These are phyloP conservation scores for Ziziphus jujuba DNA, from an alignment of 306 rosid genomes.

Conservation along the genomic window DNA sequence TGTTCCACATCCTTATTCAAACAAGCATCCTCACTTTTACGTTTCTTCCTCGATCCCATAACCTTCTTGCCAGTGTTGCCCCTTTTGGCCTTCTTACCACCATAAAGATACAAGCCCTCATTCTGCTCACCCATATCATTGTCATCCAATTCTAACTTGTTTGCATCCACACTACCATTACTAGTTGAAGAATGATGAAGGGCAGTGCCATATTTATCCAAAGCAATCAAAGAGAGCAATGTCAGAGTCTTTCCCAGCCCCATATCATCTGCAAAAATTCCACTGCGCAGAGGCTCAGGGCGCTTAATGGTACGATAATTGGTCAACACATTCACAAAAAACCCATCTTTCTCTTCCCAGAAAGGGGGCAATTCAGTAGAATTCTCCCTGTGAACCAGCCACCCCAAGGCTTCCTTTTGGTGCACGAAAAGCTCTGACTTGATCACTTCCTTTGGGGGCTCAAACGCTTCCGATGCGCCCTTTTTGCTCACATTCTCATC, in stretches of 20 bases:
- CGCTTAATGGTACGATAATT: conserved; percentile 35
- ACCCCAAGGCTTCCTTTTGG: conserved; percentile 69
- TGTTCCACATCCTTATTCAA: conserved; percentile 3
- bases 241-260: conserved; percentile 88
- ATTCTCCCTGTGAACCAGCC: conserved; percentile 62
- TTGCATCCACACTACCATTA: conserved; percentile 20
- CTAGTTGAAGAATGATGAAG: background rate
- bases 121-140: conserved; percentile 27
- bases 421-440: conserved; percentile 59
- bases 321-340: conserved; percentile 57
- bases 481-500: conserved; percentile 34
- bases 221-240: conserved; percentile 61
- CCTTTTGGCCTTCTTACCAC: conserved; percentile 41
- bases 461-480: conserved; percentile 31
- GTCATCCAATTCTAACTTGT: no score
- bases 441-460: conserved; percentile 45
- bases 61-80: conserved; percentile 21
- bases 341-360: conserved; percentile 58
- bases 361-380: conserved; percentile 65
- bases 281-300: conserved; percentile 76
- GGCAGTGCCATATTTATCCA: conserved; percentile 39
- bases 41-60: conserved; percentile 26
- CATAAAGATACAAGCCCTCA: conserved; percentile 18
- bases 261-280: conserved; percentile 76
- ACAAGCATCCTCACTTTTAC: conserved; percentile 21